phyloP scores from a whole-genome alignment of 2,329 filamentous ascomycete genomes.

The Ophiostoma populinum region DNA sequence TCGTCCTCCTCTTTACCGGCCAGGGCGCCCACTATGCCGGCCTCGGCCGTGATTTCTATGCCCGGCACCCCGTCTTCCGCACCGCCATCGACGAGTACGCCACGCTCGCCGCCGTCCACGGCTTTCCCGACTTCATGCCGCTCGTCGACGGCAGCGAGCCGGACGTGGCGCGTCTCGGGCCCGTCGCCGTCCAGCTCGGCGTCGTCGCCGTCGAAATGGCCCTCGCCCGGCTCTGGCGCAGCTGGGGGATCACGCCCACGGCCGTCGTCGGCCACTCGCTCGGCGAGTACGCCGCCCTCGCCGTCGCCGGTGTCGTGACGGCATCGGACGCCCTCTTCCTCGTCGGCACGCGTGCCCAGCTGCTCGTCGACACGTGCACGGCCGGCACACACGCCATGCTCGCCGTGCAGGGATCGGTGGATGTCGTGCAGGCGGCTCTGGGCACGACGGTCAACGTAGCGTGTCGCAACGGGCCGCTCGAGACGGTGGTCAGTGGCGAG shows the following conservation, averaged over 20 bases:
- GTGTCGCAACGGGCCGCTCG: constrained; percentile 59
- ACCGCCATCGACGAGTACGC: constrained; percentile 39
- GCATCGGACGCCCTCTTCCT: constrained; percentile 55
- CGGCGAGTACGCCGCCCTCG: constrained; percentile 57
- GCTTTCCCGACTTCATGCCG: constrained; percentile 39
- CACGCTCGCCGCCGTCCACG: constrained; percentile 29
- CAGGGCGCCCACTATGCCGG: constrained; percentile 38
- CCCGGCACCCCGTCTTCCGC: constrained; percentile 29
- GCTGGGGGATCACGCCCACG: constrained; percentile 36
- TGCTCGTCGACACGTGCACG: constrained; percentile 48
- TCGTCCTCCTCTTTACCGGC: constrained; percentile 37
- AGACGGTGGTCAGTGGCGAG: constrained; percentile 49
- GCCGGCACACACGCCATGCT: constrained; percentile 46
- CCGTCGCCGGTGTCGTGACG: constrained; percentile 53
- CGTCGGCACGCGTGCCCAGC: constrained; percentile 48
- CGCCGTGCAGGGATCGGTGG: constrained; percentile 28
- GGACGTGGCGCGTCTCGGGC: constrained; percentile 27
- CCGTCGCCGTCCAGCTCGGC: constrained; percentile 35
- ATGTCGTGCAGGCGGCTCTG: constrained; percentile 35
- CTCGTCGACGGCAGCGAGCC: constrained; percentile 28
- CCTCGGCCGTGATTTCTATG: constrained; percentile 33
- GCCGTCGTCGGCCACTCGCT: constrained; percentile 45
- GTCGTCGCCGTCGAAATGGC: constrained; percentile 40
- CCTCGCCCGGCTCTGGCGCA: constrained; percentile 35
- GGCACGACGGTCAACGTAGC: constrained; percentile 35